Evolutionary conservation across 192 early-diverging fungal genomes (phyloP), one percentile per base, ranked within the genome.

Genomic region (Rhizoclosmatium sp.): DNA sequence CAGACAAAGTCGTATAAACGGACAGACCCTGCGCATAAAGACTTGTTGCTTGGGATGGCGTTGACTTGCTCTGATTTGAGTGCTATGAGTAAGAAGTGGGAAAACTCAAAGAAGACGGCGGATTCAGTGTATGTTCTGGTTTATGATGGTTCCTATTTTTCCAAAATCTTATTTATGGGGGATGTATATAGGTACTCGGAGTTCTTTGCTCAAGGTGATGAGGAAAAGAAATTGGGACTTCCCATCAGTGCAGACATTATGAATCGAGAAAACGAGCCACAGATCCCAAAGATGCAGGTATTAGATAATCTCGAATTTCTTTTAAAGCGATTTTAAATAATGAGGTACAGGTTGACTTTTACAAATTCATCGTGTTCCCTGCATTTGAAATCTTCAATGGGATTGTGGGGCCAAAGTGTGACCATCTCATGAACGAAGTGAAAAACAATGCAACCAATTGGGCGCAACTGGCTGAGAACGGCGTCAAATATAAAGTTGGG

Each of bases 131-230:
- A 82, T 4, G 71, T 51, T 0, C 16, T 47, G 46, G 19, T 56
- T 10, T 42, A 21, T 60, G 10, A 10, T 45, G 9, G 44, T 31
- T 0, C 46, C 31, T 71, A 19, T 79, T 19, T 41, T 51, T 39
- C n/a, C 42, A 5, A 21, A 4, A 14, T 2, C 21, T 0, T 47
- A 39, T 39, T 71, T 12, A 9, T 56, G 5, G 16, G 31, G 21
- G 7, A 67, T 1, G n/a, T 47, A n/a, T 14, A 19, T 67, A 81
- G 80, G 12, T 83, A 81, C 68, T 40, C 51, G 39, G 86, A 87
- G 65, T 87, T 87, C 67, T 87, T 87, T 61, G 23, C 71, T 19
- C 86, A 87, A 69, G 86, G 86, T 31, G 85, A 87, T 41, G 70
- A 87, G 54, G 86, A 87, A 56, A 65, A 78, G 16, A 59, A 64